Base-by-base conservation (phyloP, 805 yeast genomes). In the Yueomyces sp. region DNA sequence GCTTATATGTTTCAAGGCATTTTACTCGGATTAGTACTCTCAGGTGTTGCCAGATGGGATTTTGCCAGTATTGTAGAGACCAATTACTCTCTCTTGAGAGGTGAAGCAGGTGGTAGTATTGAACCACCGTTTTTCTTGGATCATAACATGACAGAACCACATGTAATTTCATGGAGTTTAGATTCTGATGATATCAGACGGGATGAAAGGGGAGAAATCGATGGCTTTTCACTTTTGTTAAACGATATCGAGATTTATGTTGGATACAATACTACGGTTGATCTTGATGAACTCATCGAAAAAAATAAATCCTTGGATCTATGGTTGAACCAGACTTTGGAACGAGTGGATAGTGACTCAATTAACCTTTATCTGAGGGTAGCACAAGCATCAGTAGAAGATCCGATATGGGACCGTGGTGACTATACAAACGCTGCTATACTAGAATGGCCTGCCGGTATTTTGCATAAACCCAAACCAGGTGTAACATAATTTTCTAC, bases 31-130 rank as follows among this genome's bases (percentile, higher is more conserved):
- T 66, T 90, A 39, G 70, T 83, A 41, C 68, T 87, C 4, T 81
- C 88, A 27, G 98, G 98, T 0, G 77, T 85, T 2, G 76, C 94
- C 0, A 68, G 94, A 44, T 90, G 98, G 98, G 96, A 92, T 44
- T 79, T 83, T 54, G 96, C 94, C 2, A 79, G 95, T 11, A 77
- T 90, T 45, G 77, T 84, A 1, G 96, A 90, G 55, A 85, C 95
- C 0, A 73, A 73, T 28, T 63, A 69, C 4, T 71, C 84, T 3
- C 59, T 88, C 39, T 59, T 77, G 44, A 68, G 96, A 50, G 82
- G 82, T 26, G 95, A 84, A 52, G 88, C 94, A 0, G 72, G 76
- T 39, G 77, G 56, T 3, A 53, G 63, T 5, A 47, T 57, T 11
- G 50, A 63, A 12, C 83, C 85, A 4, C 86, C 86, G 0, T 44